These are phyloP conservation scores for Tulasnella sp. DNA, from an alignment of 768 basidiomycete genomes.

Conservation along the genomic window DNA sequence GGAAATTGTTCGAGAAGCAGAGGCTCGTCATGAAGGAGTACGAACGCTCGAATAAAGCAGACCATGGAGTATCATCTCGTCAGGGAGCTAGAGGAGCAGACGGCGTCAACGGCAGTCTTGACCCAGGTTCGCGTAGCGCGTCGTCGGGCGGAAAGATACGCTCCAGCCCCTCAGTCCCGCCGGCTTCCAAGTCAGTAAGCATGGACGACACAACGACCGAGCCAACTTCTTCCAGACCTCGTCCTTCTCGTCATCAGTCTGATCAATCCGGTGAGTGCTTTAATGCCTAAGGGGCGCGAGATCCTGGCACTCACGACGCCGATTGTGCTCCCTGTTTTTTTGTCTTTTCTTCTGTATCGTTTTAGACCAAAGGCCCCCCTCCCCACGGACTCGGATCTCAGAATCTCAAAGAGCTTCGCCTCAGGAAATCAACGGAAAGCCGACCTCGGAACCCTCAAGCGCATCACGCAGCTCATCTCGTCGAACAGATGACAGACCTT, in stretches of 20 bases:
- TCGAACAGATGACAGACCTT: not conserved
- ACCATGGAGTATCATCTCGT: not conserved
- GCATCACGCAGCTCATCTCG: not conserved
- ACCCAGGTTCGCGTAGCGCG: conserved; percentile 43
- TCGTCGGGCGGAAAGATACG: conserved; percentile 7
- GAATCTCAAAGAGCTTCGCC: not conserved
- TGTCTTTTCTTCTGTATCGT: not conserved
- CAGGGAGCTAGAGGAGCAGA: not conserved
- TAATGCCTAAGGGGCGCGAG: not conserved
- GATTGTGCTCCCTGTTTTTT: not conserved
- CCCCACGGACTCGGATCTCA: not conserved
- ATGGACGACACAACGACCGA: conserved; percentile 37
- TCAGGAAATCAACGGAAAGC: conserved; percentile 1
- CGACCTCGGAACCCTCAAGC: not conserved
- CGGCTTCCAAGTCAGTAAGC: conserved; percentile 28
- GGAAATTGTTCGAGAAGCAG: conserved; percentile 94
- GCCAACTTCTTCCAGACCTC: conserved; percentile 34
- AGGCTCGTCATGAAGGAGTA: conserved; percentile 90
- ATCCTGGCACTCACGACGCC: not conserved
- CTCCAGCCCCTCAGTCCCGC: conserved; percentile 26
- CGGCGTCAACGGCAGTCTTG: conserved; percentile 25
- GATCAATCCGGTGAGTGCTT: conserved; percentile 10
- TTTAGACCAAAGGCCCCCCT: not conserved
- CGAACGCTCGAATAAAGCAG: conserved; percentile 48
- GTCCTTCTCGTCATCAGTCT: conserved; percentile 21